Conservation (phyloP, 306 rosid species). For the Phaseolus lunatus region DNA sequence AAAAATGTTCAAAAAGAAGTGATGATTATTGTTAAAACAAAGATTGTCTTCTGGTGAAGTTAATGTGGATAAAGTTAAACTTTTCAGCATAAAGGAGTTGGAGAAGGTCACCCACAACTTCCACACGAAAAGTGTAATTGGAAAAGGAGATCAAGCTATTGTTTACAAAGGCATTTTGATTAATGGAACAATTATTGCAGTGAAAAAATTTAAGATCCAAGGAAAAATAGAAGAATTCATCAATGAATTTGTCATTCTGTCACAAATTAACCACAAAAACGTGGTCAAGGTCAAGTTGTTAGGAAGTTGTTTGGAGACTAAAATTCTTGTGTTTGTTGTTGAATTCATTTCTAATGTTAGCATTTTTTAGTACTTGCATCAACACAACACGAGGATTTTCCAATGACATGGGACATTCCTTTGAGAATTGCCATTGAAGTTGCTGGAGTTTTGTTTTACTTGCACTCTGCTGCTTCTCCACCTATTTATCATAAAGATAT, state of each 20-base stretch:
- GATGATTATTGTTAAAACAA: no score
- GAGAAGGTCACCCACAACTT: no score
- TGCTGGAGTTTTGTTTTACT: conserved; percentile 12
- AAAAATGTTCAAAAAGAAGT: no score
- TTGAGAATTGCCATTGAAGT: conserved; percentile 3
- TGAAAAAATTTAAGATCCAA: not conserved
- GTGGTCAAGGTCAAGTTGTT: conserved; percentile 14
- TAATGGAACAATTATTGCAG: no score
- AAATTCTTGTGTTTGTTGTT: not conserved
- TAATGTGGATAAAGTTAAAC: no score
- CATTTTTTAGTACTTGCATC: conserved; percentile 36
- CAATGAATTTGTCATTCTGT: conserved; percentile 9
- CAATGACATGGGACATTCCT: conserved; percentile 15
- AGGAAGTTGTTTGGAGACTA: conserved; percentile 14
- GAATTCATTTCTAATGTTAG: conserved; percentile 11
- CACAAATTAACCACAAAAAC: conserved; percentile 14
- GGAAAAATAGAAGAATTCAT: not conserved
- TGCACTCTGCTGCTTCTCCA: conserved; percentile 48
- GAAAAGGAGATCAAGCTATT: no score
- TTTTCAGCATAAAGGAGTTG: no score
- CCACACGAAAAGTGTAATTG: no score
- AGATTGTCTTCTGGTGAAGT: no score
- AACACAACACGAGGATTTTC: conserved; percentile 18
- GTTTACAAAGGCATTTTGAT: no score
- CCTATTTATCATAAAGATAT: conserved; percentile 51